Base-by-base conservation (phyloP, 345 rosid species). In the Gossypium australe region DNA sequence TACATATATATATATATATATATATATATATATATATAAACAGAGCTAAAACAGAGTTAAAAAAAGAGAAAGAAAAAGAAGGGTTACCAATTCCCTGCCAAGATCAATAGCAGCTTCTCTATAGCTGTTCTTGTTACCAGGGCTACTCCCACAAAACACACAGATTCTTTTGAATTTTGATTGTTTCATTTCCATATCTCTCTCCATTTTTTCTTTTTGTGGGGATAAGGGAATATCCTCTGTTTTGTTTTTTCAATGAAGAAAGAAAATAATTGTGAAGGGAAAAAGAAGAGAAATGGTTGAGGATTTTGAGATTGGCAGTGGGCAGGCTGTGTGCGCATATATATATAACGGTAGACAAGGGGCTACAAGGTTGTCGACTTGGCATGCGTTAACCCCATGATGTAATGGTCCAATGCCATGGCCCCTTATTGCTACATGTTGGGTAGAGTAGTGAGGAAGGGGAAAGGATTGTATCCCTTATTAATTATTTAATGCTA, bases 101-200 rank as follows among this genome's bases (percentile, higher is more conserved):
- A 94, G 98, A 53, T 94, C 91, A 77, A 88, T 82, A 41, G 97
- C 90, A 76, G 98, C 97, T 78, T 89, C 97, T 78, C 73, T 88
- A 70, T 90, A 92, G 71, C 84, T 87, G 75, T 69, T 79, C 74
- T 89, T 94, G 78, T 90, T 90, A 52, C 98, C 98, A 20, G 89
- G 83, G 78, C 97, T 92, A 80, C 98, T 92, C 44, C 98, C 98
- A 82, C 98, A 94, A 75, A 94, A 94, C 80, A 94, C 98, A 83
- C 98, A 94, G 59, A 94, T 84, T 80, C 89, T 94, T 77, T 84
- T 89, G 88, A 94, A 94, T 80, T 74, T 85, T 44, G 82, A 78
- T 75, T 62, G 77, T 61, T 82, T 83, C 69, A 80, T 80, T 53
- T 82, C 69, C 78, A 63, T 76, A 10, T 79, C 82, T 43, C 59